phyloP scores from a whole-genome alignment of 768 basidiomycete species.

The Tephrocybe sp. region DNA sequence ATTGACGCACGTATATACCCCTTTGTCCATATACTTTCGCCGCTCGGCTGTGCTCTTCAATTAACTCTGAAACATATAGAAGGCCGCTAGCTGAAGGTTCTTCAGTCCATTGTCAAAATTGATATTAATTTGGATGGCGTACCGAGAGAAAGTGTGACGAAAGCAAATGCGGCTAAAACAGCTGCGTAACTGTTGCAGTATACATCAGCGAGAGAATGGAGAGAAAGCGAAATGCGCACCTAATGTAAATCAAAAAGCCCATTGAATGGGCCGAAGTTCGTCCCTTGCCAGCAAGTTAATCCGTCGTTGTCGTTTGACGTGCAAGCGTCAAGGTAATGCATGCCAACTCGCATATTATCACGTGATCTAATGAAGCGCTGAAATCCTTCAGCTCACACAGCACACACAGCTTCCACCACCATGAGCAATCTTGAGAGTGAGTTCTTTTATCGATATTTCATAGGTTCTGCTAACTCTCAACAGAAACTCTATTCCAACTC shows the following conservation, averaged over 20 bases:
- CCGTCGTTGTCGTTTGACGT: not conserved
- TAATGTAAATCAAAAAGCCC: slow-evolving; percentile 61
- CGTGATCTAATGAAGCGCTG: slow-evolving; percentile 12
- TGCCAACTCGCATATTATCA: too few relatives aligned
- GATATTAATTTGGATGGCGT: slow-evolving; percentile 18
- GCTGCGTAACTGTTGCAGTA: slow-evolving; percentile 63
- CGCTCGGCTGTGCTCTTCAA: slow-evolving; percentile 86
- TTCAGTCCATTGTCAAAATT: not conserved
- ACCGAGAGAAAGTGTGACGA: slow-evolving; percentile 93
- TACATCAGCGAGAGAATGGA: not conserved
- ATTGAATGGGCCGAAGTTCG: slow-evolving; percentile 27
- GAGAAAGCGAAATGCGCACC: slow-evolving; percentile 34
- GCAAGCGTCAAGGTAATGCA: too few relatives aligned
- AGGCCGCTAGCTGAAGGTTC: slow-evolving; percentile 77
- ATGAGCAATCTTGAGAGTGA: slow-evolving; percentile 92
- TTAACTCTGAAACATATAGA: slow-evolving; percentile 90
- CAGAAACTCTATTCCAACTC: slow-evolving; percentile 98
- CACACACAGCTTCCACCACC: slow-evolving; percentile 16
- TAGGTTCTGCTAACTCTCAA: slow-evolving; percentile 27
- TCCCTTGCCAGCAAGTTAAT: slow-evolving; percentile 14
- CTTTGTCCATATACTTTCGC: slow-evolving; percentile 85
- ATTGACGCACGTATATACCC: slow-evolving; percentile 76
- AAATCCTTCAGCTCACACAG: slow-evolving; percentile 7
- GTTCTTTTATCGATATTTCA: slow-evolving; percentile 26
- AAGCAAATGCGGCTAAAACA: slow-evolving; percentile 75